Evolutionary conservation across 768 basidiomycete species (phyloP).

Genomic region (Mycena chlorophos): DNA sequence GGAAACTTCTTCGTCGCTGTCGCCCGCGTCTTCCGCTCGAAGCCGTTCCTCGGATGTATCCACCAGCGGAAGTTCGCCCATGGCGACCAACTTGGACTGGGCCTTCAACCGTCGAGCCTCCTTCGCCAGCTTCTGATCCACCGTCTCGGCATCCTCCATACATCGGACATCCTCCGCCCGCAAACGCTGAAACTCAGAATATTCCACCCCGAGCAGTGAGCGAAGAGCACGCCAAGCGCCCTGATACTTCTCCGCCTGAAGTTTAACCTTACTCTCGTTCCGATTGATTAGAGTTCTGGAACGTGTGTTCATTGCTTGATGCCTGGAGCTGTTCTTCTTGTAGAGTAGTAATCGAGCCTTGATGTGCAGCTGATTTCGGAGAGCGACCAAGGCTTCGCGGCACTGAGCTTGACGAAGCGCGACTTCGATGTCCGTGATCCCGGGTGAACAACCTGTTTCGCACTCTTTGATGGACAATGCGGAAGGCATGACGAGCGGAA

Average conservation of each 20-base stretch:
- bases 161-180: neutral
- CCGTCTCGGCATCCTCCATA: neutral
- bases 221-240: constrained; percentile 1
- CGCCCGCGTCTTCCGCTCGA: neutral
- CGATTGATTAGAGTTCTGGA: neutral
- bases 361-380: constrained; percentile 4
- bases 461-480: neutral
- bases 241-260: constrained; percentile 3
- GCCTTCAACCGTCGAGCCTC: neutral
- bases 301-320: constrained; percentile 4
- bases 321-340: neutral
- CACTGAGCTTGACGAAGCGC: constrained; percentile 5
- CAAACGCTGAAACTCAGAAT: neutral
- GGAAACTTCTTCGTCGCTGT: neutral
- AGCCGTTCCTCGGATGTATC: neutral
- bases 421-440: neutral
- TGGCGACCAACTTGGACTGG: neutral
- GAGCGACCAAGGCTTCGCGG: neutral
- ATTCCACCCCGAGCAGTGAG: neutral
- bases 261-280: constrained; percentile 6
- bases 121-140: neutral
- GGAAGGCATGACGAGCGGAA: neutral
- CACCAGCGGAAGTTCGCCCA: neutral
- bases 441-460: neutral
- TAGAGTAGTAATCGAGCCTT: neutral